phyloP scores from a whole-genome alignment of 1,284 basidiomycete species.

The Exsudoporus floridanus region DNA sequence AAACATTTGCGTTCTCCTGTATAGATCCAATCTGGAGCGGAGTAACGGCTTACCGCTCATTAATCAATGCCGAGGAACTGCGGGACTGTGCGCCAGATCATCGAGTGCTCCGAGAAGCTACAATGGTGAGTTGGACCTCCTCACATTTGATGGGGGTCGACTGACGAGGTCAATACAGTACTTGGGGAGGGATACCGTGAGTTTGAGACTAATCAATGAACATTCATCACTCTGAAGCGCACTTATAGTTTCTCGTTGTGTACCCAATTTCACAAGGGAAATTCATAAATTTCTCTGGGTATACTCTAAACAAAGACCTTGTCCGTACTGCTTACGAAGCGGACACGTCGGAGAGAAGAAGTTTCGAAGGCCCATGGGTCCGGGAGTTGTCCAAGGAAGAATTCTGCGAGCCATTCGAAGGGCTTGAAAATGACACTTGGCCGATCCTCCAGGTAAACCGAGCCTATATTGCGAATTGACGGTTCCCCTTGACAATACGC shows the following conservation, averaged over 20 bases:
- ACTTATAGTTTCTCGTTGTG: constrained; percentile 24
- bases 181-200: constrained; percentile 29
- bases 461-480: not conserved
- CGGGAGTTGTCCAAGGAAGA: constrained; percentile 31
- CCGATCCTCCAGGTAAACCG: constrained; percentile 27
- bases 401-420: constrained; percentile 24
- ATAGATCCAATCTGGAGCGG: constrained; percentile 46
- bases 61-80: constrained; percentile 40
- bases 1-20: constrained; percentile 21
- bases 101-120: constrained; percentile 30
- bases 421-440: constrained; percentile 32
- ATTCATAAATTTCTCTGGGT: constrained; percentile 36
- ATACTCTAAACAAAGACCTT: constrained; percentile 31
- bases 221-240: constrained; percentile 26
- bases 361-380: constrained; percentile 34
- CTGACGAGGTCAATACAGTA: constrained; percentile 22
- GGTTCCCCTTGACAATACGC: not conserved
- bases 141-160: constrained; percentile 13
- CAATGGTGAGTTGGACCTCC: constrained; percentile 22
- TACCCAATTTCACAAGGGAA: constrained; percentile 35
- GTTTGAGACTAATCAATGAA: not conserved
- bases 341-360: constrained; percentile 18
- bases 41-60: constrained; percentile 39
- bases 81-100: constrained; percentile 38
- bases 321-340: constrained; percentile 24